Conservation (phyloP, 139 green algal genomes). For the Chlorella vulgaris region DNA sequence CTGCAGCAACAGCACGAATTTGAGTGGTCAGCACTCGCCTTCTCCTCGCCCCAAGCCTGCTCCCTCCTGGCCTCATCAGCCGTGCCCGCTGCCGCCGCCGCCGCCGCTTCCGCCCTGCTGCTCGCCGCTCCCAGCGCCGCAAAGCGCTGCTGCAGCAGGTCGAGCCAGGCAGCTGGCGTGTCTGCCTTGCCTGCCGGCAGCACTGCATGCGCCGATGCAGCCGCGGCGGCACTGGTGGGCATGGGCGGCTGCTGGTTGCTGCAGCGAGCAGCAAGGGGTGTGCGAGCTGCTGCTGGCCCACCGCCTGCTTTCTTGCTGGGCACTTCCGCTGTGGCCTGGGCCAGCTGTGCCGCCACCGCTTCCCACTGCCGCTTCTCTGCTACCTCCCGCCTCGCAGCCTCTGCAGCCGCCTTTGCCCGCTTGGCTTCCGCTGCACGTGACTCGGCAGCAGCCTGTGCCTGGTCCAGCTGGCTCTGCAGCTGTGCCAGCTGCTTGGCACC, state of each 20-base stretch:
- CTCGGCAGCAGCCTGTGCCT: not conserved
- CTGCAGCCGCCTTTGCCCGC: not conserved
- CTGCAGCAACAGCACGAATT: too few species aligned
- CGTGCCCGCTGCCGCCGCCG: not conserved
- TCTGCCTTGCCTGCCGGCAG: conserved; percentile 10
- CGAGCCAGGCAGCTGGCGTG: conserved; percentile 22
- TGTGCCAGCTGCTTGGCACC: conserved; percentile 3
- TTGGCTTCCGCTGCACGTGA: not conserved
- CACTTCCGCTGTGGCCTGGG: not conserved
- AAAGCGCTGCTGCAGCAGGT: conserved; percentile 27
- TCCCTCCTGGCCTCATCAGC: conserved; percentile 22
- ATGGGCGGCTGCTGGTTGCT: not conserved
- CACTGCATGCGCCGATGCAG: not conserved
- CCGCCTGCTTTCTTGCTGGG: not conserved
- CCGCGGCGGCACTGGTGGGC: not conserved
- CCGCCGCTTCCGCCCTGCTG: not conserved
- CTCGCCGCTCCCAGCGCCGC: not conserved
- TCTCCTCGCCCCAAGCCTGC: conserved; percentile 26
- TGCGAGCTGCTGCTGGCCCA: not conserved
- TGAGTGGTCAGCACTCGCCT: too few species aligned
- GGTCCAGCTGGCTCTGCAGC: conserved; percentile 19
- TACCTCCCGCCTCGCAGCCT: not conserved
- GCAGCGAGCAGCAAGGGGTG: not conserved
- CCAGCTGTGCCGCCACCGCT: not conserved
- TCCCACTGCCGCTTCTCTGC: not conserved